phyloP scores from a whole-genome alignment of 805 yeast species.

The Pichia exigua region DNA sequence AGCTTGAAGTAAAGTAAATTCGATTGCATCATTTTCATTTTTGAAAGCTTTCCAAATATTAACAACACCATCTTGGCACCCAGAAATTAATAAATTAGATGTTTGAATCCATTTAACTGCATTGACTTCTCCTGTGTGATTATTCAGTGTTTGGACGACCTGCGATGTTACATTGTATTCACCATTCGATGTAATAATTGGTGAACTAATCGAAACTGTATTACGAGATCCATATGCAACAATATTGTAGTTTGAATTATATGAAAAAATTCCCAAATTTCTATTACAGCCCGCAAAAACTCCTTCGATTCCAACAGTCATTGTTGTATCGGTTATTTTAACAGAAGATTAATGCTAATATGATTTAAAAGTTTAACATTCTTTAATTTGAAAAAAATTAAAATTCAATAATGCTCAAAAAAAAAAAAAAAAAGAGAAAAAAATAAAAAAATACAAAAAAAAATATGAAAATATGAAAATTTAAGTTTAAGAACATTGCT shows the following conservation, averaged over 20 bases:
- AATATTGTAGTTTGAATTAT: conserved; percentile 28
- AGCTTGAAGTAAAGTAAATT: conserved; percentile 27
- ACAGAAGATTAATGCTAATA: neutral
- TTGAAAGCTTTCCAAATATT: conserved; percentile 46
- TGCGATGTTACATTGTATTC: conserved; percentile 31
- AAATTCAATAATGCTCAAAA: neutral
- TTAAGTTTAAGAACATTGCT: neutral
- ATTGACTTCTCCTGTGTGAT: conserved; percentile 56
- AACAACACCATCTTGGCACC: conserved; percentile 59
- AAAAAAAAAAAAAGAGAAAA: neutral
- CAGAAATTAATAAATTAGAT: conserved; percentile 43
- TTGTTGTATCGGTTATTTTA: neutral
- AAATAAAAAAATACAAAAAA: neutral
- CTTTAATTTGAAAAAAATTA: neutral
- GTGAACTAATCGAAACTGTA: conserved; percentile 64
- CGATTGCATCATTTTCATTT: conserved; percentile 7
- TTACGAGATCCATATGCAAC: conserved; percentile 70
- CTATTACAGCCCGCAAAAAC: conserved; percentile 67
- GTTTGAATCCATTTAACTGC: conserved; percentile 52
- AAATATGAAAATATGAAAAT: neutral
- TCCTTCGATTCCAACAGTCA: conserved; percentile 34
- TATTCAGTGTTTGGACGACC: conserved; percentile 47
- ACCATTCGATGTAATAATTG: conserved; percentile 28
- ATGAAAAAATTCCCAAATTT: conserved; percentile 54
- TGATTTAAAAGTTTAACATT: neutral